Evolutionary conservation across 2,329 filamentous ascomycete species (phyloP).

Genomic region (Exophiala xenobiotica): DNA sequence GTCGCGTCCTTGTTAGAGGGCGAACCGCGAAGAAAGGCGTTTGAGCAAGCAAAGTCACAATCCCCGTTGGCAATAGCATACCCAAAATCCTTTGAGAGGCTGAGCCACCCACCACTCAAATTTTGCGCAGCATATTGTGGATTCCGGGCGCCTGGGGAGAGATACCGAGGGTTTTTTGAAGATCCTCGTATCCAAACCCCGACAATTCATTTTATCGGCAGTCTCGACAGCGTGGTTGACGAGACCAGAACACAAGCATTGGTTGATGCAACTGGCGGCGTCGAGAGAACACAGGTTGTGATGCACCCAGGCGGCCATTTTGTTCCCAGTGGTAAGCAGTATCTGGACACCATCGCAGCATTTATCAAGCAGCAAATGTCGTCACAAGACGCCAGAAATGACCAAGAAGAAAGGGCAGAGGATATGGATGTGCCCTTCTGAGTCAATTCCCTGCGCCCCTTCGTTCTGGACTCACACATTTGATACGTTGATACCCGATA

Average conservation of each 20-base stretch:
- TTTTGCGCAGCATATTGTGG: conserved; percentile 78
- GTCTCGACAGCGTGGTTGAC: conserved; percentile 83
- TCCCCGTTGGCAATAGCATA: conserved; percentile 45
- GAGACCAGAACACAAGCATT: conserved; percentile 69
- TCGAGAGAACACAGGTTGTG: conserved; percentile 54
- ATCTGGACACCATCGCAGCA: conserved; percentile 70
- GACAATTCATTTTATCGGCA: conserved; percentile 77
- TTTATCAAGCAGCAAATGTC: conserved; percentile 60
- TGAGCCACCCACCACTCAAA: conserved; percentile 57
- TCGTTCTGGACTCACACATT: too few species aligned
- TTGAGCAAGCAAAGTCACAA: conserved; percentile 31
- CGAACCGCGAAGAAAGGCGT: conserved; percentile 41
- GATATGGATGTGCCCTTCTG: conserved; percentile 70
- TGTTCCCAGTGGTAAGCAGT: conserved; percentile 78
- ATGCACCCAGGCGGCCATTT: conserved; percentile 90
- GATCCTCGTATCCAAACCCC: conserved; percentile 70
- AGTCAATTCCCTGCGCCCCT: conserved; percentile 14
- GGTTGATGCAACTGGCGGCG: conserved; percentile 62
- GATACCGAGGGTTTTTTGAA: conserved; percentile 70
- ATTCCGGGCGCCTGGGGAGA: conserved; percentile 63
- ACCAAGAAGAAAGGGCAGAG: conserved; percentile 58
- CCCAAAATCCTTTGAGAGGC: conserved; percentile 49
- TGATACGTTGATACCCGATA: conserved; percentile 8
- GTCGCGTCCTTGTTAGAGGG: conserved; percentile 70
- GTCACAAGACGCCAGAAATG: conserved; percentile 39